Base-by-base conservation (phyloP, 192 early-diverging fungal species). In the Spizellomyces punctatus region DNA sequence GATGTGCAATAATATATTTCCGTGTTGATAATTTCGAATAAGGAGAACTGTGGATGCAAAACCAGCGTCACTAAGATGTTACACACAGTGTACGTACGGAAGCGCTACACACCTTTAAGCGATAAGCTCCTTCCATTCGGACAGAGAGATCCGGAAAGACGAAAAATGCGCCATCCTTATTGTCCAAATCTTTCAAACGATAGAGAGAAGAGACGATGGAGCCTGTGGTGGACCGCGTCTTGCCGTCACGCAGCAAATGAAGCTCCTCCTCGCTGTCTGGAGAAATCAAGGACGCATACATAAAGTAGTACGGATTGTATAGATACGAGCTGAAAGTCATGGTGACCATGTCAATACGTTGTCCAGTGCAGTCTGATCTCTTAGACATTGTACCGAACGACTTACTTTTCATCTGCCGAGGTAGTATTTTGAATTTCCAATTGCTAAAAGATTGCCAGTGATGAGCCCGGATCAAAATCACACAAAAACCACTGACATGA, bases 71-170 rank as follows among this genome's bases (percentile, higher is more conserved):
- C 8, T 65, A 17, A 8, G 49, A 65, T 0, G 6, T 5, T 6
- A 19, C 7, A 7, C 6, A 6, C 54, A 56, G 7, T 56, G 22
- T 56, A 7, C 5, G 22, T 62, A 47, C 12, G 16, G 27, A 12
- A 76, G 5, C 56, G 4, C 12, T 17, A 67, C 64, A 7, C 47
- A 85, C 83, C 74, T 85, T 85, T 16, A 85, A 57, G 14, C 79
- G 67, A 58, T 82, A 85, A 4, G 71, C 59, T 87, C 96, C 96
- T 70, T 98, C 96, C 84, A 94, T 93, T 10, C 96, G 79, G n/a
- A 96, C 93, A 5, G 92, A 94, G 17, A 98, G 81, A 78, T 98
- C 96, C 27, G 96, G 93, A 78, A 98, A 98, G 46, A 98, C 94
- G 86, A 98, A 98, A 73, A 96, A 98, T 1, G 92, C 94, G n/a